Conservation (phyloP, 352 stramenopile genomes). For the Phytophthora meadii region DNA sequence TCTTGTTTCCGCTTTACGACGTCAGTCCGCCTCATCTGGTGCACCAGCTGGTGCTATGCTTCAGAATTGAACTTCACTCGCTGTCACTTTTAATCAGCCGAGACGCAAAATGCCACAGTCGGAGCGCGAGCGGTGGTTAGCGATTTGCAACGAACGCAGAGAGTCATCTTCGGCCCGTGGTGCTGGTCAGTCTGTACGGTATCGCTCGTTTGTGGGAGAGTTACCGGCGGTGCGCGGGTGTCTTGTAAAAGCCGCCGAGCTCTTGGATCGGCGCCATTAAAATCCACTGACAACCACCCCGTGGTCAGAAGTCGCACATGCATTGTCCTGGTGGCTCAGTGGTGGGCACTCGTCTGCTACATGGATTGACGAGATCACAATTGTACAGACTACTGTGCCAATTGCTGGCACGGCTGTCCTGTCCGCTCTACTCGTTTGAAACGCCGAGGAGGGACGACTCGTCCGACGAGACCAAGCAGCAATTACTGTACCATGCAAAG, state of each 20-base stretch:
- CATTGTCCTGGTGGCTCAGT: too few relatives aligned
- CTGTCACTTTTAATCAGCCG: conserved; percentile 7
- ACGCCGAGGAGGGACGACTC: conserved; percentile 2
- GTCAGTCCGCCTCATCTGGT: conserved; percentile 9
- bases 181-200: too few relatives aligned
- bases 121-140: conserved; percentile 1
- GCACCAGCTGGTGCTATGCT: conserved; percentile 16
- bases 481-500: background rate
- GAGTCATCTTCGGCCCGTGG: background rate
- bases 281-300: too few relatives aligned
- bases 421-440: conserved; percentile 8
- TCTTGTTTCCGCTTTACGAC: background rate
- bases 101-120: conserved; percentile 3
- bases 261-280: too few relatives aligned
- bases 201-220: too few relatives aligned
- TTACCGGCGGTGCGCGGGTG: too few relatives aligned
- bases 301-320: too few relatives aligned
- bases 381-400: background rate
- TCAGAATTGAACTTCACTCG: conserved; percentile 23
- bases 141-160: conserved; percentile 16
- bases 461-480: conserved; percentile 18
- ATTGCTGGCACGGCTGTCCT: conserved; percentile 1
- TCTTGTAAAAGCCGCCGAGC: too few relatives aligned
- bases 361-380: background rate
- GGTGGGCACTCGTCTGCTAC: background rate